A percentile compares a stretch with the other conserved stretches of the same genome.
These are phyloP conservation scores for Crepidotus variabilis DNA, from an alignment of 768 basidiomycete species.

Conservation along the genomic window DNA sequence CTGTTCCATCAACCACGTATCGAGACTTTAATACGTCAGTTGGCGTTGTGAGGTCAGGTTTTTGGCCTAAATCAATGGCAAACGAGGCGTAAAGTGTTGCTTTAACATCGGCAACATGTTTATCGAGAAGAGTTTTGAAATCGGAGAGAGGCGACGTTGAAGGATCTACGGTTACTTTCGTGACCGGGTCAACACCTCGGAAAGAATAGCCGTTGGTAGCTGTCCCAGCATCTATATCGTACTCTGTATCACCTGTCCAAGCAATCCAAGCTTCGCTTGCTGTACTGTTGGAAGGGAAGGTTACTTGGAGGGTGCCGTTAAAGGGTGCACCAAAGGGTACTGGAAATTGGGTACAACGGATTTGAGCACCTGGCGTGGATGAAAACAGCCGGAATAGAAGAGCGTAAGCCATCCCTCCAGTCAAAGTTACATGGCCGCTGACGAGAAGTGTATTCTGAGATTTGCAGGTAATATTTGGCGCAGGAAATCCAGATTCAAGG, in stretches of 20 bases:
- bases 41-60: slow-evolving; percentile 44
- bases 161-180: slow-evolving; percentile 10
- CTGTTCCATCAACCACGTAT: slow-evolving; percentile 43
- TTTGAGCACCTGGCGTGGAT: slow-evolving; percentile 15
- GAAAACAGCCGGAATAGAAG: slow-evolving; percentile 47
- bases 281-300: slow-evolving; percentile 18
- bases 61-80: slow-evolving; percentile 56
- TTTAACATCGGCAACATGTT: slow-evolving; percentile 52
- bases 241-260: slow-evolving; percentile 76
- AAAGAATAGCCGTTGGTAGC: slow-evolving; percentile 56
- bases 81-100: slow-evolving; percentile 41
- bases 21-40: slow-evolving; percentile 53
- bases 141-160: slow-evolving; percentile 12
- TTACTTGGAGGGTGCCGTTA: slow-evolving; percentile 46
- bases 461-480: slow-evolving; percentile 59
- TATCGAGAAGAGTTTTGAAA: slow-evolving; percentile 37
- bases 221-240: slow-evolving; percentile 59
- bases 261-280: slow-evolving; percentile 58
- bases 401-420: slow-evolving; percentile 71
- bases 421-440: slow-evolving; percentile 33
- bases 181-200: slow-evolving; percentile 51
- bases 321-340: slow-evolving; percentile 26
- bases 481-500: slow-evolving; percentile 44
- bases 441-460: slow-evolving; percentile 52
- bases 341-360: slow-evolving; percentile 29